Base-by-base conservation (phyloP, 768 basidiomycete species). In the Nidularia pulvinata region DNA sequence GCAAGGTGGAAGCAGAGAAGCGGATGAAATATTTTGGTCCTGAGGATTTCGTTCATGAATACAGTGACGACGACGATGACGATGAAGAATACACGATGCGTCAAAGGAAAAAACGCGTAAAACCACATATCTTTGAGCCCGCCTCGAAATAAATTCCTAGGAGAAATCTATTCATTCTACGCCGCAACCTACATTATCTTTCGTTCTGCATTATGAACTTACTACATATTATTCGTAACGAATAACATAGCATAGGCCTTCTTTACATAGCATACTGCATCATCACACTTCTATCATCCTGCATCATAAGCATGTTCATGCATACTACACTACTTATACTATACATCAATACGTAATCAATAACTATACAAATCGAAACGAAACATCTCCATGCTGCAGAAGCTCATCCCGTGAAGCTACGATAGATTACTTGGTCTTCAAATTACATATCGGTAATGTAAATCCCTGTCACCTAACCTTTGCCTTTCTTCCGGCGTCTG, bases 1-100 rank as follows among this genome's bases (percentile, higher is more conserved):
- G 88, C 34, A 85, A 83, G 64, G 59, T 78, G 9, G 87, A 88
- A 60, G 69, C 73, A 48, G 77, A 79, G 47, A 77, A 80, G 56
- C 79, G 80, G 22, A 46, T 66, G 36, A 62, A 67, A 42, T 59
- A 65, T 47, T 66, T 65, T 47, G 64, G 61, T 46, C 60, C 62
- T n/a, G 64, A 60, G 25, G 57, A 65, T 5, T 58, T 66, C 11
- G 64, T 68, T 13, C 77, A 78, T 22, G 75, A 73, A 7, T 70
- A 69, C 53, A 77, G 71, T 51, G 80, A 80, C 58, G 76, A 78
- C 36, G 83, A 81, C 50, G 82, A 83, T 55, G 80, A 79, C 19
- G 19, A 19, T 19, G 19, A 19, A 19, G 19, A 19, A 19, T 19
- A 19, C 19, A 19, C 19, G 19, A 19, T 19, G 19, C 19, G 19